Base-by-base conservation (phyloP, 495 filamentous ascomycete genomes). In the Trichoderma gamsii region DNA sequence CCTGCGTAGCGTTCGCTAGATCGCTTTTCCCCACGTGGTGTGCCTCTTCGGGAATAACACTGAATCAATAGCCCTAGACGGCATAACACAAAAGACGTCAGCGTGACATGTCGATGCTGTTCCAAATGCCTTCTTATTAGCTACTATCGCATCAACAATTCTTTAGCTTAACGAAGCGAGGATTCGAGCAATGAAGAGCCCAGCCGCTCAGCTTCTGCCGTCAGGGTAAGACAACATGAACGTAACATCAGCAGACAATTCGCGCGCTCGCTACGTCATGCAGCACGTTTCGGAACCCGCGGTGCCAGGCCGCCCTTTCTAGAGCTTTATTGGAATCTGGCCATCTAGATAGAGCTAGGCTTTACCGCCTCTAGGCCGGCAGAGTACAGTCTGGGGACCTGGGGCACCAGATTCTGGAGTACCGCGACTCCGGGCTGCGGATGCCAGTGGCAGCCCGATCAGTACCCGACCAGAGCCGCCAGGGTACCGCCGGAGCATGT, bases 171-270 rank as follows among this genome's bases (percentile, higher is more conserved):
- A 7, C 35, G 35, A 38, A 38, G 35, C 35, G 8, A 38, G 8
- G 5, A 38, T 3, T 38, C 29, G 29, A 29, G 29, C 29, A 29
- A 29, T 29, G 29, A 29, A n/a, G 6, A 35, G 32, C 6, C 32
- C 6, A 6, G 35, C 35, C 5, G 3, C 35, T 38, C 35, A 7
- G 35, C 35, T 38, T 38, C 5, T 7, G 44, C 12, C 15, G n/a
- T 49, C 44, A 12, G n/a, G 11, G 0, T 35, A 27, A 21, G 4
- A 63, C n/a, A 27, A 29, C 59, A 64, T 23, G 3, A 7, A 18
- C 12, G 61, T n/a, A 13, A 64, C 29, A 64, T 64, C 27, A 23
- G 15, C 23, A 41, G 61, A 64, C 38, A 64, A 64, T 35, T 35
- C 11, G 3, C 27, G 49, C 11, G 32, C 11, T 32, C 13, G 4